Evolutionary conservation across 148 eudicot species (phyloP), one percentile per base, ranked within the genome.

Genomic region (Gaultheria prostrata): DNA sequence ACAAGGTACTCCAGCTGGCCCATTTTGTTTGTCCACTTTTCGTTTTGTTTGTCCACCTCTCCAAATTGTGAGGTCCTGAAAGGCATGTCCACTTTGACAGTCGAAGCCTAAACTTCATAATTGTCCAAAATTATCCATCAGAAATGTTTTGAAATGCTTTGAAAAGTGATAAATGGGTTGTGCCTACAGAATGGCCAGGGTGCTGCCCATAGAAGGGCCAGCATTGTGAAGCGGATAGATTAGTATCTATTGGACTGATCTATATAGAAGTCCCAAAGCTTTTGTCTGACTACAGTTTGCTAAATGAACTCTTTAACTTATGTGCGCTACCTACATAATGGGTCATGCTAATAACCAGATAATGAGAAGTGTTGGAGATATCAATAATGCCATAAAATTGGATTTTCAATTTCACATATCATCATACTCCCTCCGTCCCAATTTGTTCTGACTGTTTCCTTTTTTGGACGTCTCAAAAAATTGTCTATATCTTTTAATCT

Each of bases 1-100:
- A 95, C 86, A 95, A 90, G 98, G 98, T 95, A 84, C 8, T 28
- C 72, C 71, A 4, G 33, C 72, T 28, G 39, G 35, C 71, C 71
- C 72, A 1, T 67, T 30, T 67, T 67, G 12, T 30, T 12, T 28
- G 72, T 67, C 39, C 35, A 13, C 35, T n/a, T n/a, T n/a, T n/a
- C n/a, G n/a, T 67, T 30, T 67, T 67, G 12, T 30, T 12, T 28
- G 72, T 67, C 39, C 35, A 13, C 35, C 6, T 67, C 28, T 67
- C 72, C 39, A 13, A 13, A 18, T 67, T 65, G 35, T 6, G 28
- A 61, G 67, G 67, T 63, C 70, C 30, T 39, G 13, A 67, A 28
- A 67, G 33, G 33, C 35, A 67, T 28, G 35, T 67, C 72, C 18
- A 1, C 18, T 28, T 67, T 67, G 35, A 67, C 28, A 67, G 72